A percentile compares a stretch with the other conserved stretches of the same genome.
Conservation (phyloP, 169 alveolate genomes). For the Plasmodium knowlesi region DNA sequence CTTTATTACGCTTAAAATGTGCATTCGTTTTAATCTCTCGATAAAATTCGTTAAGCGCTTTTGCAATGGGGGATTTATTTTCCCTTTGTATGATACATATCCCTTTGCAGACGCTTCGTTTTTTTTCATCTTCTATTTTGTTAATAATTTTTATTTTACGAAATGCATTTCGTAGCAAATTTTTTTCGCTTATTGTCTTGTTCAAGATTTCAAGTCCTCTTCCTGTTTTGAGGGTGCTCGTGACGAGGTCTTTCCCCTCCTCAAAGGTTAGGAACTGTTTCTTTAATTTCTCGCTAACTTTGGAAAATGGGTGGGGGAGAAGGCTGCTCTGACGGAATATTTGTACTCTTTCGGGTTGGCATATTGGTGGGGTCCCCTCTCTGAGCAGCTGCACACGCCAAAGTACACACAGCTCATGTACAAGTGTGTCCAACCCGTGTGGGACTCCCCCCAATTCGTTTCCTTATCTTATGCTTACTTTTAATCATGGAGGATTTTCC, state of each 20-base stretch:
- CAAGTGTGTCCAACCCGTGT: not conserved
- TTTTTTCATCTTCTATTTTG: not conserved
- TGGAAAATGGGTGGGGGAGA: not conserved
- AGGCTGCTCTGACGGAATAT: not conserved
- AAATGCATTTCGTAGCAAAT: slow-evolving; percentile 1
- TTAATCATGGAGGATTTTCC: not conserved
- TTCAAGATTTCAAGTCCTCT: slow-evolving; percentile 65
- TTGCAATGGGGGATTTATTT: not conserved
- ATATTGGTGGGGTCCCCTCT: not conserved
- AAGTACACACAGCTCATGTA: not conserved
- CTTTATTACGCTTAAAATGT: not conserved
- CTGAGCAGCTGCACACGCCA: not conserved
- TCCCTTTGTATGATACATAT: not conserved
- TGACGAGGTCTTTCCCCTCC: slow-evolving; percentile 63
- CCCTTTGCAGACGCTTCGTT: not conserved
- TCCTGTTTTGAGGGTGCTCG: slow-evolving; percentile 41
- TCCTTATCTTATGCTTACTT: not conserved
- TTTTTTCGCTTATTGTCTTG: slow-evolving; percentile 17
- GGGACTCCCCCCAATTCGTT: not conserved
- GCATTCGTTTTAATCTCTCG: not conserved
- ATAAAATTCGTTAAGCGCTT: not conserved
- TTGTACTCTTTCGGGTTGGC: not conserved
- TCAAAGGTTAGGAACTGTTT: slow-evolving; percentile 55
- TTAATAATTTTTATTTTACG: slow-evolving; percentile 6
- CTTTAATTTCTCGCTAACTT: slow-evolving; percentile 11